These are phyloP conservation scores for Osmanthus fragrans DNA, from an alignment of 257 asterid species.

Conservation along the genomic window DNA sequence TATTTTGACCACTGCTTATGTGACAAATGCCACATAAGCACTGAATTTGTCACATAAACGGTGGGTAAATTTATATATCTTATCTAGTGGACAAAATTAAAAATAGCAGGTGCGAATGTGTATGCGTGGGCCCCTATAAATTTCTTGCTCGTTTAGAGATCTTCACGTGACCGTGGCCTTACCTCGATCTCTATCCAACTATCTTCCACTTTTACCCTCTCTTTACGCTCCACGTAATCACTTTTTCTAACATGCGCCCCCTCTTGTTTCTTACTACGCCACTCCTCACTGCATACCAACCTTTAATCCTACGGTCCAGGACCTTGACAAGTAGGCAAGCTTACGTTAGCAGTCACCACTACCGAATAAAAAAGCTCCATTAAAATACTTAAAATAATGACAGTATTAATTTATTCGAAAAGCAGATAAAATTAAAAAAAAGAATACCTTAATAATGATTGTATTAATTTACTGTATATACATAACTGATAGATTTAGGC, in stretches of 20 bases:
- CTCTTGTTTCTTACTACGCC: not conserved
- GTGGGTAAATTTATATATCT: too few relatives aligned
- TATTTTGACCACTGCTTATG: too few relatives aligned
- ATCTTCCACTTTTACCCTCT: slow-evolving; percentile 24
- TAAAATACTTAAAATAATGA: not conserved
- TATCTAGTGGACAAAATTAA: not conserved
- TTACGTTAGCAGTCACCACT: not conserved
- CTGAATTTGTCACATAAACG: too few relatives aligned
- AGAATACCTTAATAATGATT: too few relatives aligned
- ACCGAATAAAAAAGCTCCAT: not conserved
- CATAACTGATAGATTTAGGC: not conserved
- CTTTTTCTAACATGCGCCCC: not conserved
- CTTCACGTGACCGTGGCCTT: slow-evolving; percentile 48
- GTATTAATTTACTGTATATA: not conserved
- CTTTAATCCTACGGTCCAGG: not conserved
- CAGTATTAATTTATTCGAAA: not conserved
- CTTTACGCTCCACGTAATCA: slow-evolving; percentile 25
- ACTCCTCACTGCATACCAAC: not conserved
- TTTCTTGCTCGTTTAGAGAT: not conserved
- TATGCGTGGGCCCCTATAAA: not conserved
- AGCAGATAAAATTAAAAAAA: not conserved
- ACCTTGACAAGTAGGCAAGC: not conserved
- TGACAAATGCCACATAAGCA: too few relatives aligned
- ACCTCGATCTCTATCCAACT: slow-evolving; percentile 38
- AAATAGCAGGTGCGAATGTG: not conserved